Evolutionary conservation across 352 stramenopile genomes (phyloP), one percentile per base, ranked within the genome.

Genomic region (Phytophthora foliorum): DNA sequence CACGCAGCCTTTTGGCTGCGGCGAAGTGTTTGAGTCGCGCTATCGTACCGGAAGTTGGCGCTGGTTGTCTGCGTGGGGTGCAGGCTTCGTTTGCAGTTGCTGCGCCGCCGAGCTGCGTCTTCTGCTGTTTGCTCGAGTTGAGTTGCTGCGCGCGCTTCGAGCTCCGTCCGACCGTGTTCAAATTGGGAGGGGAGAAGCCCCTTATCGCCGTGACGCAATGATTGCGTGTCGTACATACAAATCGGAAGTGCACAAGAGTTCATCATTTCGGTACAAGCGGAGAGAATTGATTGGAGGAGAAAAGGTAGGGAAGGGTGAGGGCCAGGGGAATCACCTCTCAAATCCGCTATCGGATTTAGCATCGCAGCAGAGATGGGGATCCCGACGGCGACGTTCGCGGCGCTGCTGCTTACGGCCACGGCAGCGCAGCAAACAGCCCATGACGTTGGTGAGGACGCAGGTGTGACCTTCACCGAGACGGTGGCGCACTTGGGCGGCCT

Each of bases 241-340:
- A 54, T 19, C 5, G 1, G 3, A 31, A 44, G 59, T 62, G 1
- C 10, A 55, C 1, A 4, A 25, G 41, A 9, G 4, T 27, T 16
- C 58, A 56, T 73, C 57, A 67, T 66, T 70, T 4, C 29, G 5
- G n/a, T 14, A 77, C 57, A 31, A 1, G 22, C 5, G 22, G 32
- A 65, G 65, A 51, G 32, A 78, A 63, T 69, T 73, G 75, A 86
- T 86, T 86, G 75, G 73, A 71, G 64, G 64, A 65, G 75, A 86
- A 86, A 62, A 73, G 78, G 61, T 84, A 81, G 78, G 78, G 74
- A 63, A 82, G 41, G 78, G 78, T 70, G 62, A 82, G 74, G 77
- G 69, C 8, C 69, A 82, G 78, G 75, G 75, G 75, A 82, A 54
- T 24, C 24, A 42, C 64, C 58, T 65, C 24, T 42, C 17, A 57